These are phyloP conservation scores for Ochetophila trinervis DNA, from an alignment of 306 rosid species.

Conservation along the genomic window DNA sequence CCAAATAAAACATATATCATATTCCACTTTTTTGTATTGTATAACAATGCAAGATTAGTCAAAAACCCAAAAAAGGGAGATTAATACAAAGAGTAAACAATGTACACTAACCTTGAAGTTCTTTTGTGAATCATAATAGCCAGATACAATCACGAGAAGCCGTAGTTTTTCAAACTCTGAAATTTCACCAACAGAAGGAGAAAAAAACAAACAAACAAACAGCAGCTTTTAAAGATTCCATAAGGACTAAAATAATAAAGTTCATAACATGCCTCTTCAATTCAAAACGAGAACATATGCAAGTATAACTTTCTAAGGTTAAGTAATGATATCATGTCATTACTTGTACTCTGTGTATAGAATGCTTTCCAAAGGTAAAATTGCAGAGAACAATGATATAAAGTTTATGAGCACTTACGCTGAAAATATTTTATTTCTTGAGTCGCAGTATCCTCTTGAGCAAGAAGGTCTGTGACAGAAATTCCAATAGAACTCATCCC, in stretches of 20 bases:
- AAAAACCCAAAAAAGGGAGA: background rate
- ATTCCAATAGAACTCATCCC: conserved; percentile 79
- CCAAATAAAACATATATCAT: too few relatives aligned
- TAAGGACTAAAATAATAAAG: background rate
- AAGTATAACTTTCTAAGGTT: too few relatives aligned
- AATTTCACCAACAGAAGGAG: conserved; percentile 9
- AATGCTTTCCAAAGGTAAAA: too few relatives aligned
- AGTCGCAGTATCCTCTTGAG: conserved; percentile 38
- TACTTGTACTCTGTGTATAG: too few relatives aligned
- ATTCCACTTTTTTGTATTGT: too few relatives aligned
- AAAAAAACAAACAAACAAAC: background rate
- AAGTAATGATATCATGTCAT: too few relatives aligned
- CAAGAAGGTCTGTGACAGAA: conserved; percentile 54
- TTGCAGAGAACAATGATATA: background rate
- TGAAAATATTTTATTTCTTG: conserved; percentile 52
- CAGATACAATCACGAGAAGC: conserved; percentile 64
- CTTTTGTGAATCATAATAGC: conserved; percentile 53
- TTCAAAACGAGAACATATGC: background rate
- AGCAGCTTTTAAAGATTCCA: background rate
- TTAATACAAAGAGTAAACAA: background rate
- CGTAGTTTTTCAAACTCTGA: conserved; percentile 67
- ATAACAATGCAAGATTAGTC: background rate
- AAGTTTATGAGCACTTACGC: conserved; percentile 36
- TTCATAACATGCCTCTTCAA: background rate
- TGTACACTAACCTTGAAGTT: conserved; percentile 65